Conservation (phyloP, 2,329 filamentous ascomycete species). For the Penicillium sclerotiorum region DNA sequence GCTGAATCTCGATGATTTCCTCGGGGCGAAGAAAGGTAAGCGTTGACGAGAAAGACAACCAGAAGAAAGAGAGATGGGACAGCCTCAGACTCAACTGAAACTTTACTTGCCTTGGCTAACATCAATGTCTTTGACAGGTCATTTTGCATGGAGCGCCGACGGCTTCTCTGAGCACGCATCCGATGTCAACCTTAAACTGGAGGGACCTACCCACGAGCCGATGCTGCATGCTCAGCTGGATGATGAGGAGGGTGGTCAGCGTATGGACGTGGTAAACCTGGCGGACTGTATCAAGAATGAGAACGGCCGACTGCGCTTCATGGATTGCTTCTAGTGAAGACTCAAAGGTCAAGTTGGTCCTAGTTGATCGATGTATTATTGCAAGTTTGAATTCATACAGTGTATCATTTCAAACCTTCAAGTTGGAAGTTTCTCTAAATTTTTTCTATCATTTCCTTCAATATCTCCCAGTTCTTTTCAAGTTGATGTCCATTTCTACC, state of each 20-base stretch:
- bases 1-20: slow-evolving; percentile 20
- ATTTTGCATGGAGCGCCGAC: slow-evolving; percentile 20
- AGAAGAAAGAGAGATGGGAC: background rate
- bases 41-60: background rate
- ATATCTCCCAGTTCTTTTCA: too few species aligned
- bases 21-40: slow-evolving; percentile 23
- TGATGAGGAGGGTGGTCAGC: slow-evolving; percentile 12
- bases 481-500: too few species aligned
- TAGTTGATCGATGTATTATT: too few species aligned
- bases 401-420: too few species aligned
- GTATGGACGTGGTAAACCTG: slow-evolving; percentile 19
- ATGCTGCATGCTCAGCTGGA: slow-evolving; percentile 18
- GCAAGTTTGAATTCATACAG: too few species aligned
- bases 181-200: slow-evolving; percentile 17
- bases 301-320: slow-evolving; percentile 20
- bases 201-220: slow-evolving; percentile 19
- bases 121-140: slow-evolving; percentile 9
- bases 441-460: too few species aligned
- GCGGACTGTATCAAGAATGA: slow-evolving; percentile 26
- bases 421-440: too few species aligned
- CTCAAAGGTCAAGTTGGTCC: too few species aligned
- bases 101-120: background rate
- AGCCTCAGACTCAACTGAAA: background rate
- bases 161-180: slow-evolving; percentile 15
- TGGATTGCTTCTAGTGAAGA: slow-evolving; percentile 23